Evolutionary conservation across 768 basidiomycete species (phyloP).

Genomic region (Phylloporus arenicola): DNA sequence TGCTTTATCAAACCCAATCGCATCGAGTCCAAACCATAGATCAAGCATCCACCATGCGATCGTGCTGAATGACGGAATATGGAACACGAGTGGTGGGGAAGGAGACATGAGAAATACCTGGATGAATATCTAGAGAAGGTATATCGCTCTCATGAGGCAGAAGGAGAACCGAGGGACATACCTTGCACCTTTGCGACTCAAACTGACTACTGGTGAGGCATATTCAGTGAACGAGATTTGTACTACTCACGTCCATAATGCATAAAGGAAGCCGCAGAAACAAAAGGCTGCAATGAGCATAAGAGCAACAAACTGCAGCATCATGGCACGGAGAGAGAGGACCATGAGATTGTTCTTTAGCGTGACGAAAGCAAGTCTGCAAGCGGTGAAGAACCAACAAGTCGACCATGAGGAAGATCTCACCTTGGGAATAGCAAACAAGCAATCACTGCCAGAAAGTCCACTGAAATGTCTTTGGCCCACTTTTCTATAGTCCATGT

Average conservation of each 20-base stretch:
- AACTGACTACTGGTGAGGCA: conserved; percentile 33
- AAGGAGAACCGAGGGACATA: conserved; percentile 26
- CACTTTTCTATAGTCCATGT: conserved; percentile 42
- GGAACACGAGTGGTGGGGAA: not conserved
- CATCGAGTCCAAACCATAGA: conserved; percentile 92
- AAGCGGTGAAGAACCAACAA: not conserved
- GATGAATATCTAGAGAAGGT: conserved; percentile 27
- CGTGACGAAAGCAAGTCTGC: conserved; percentile 85
- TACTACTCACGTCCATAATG: conserved; percentile 79
- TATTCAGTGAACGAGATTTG: not conserved
- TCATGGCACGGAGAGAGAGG: conserved; percentile 84
- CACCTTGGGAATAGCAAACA: conserved; percentile 87
- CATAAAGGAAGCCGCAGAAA: conserved; percentile 90
- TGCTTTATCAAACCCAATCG: conserved; percentile 78
- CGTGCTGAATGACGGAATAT: conserved; percentile 32
- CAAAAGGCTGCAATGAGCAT: conserved; percentile 87
- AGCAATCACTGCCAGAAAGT: conserved; percentile 84
- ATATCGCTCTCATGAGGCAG: not conserved
- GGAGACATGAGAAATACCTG: conserved; percentile 28
- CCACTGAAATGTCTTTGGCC: conserved; percentile 69
- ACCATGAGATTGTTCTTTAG: conserved; percentile 78
- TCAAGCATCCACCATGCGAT: conserved; percentile 97
- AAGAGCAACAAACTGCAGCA: conserved; percentile 78
- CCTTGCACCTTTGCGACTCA: conserved; percentile 58
- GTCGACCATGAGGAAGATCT: conserved; percentile 1